Evolutionary conservation across 2,329 filamentous ascomycete species (phyloP).

Genomic region (Pseudogymnoascus sp.): DNA sequence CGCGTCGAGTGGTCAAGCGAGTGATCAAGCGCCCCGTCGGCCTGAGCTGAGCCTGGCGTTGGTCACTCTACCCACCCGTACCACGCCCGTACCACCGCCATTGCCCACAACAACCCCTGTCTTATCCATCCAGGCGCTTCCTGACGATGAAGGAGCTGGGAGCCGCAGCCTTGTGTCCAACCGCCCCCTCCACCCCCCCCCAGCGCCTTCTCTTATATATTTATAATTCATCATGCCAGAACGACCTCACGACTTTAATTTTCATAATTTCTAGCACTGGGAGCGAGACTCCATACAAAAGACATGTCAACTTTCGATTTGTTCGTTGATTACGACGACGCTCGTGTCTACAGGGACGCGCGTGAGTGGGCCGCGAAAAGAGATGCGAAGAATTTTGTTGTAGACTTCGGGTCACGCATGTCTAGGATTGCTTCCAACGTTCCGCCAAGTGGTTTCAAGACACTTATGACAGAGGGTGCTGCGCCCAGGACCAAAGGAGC

Average conservation of each 20-base stretch:
- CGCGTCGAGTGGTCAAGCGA: constrained; percentile 2
- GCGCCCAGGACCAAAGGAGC: constrained; percentile 31
- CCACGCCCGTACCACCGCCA: not conserved
- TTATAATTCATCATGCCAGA: not conserved
- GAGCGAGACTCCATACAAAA: not conserved
- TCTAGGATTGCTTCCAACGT: constrained; percentile 54
- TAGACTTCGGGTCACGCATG: constrained; percentile 55
- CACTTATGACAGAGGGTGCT: constrained; percentile 31
- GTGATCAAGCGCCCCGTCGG: not conserved
- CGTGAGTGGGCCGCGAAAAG: not conserved
- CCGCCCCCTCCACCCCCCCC: not conserved
- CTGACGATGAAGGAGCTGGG: not conserved
- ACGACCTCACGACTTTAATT: not conserved
- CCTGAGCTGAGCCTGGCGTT: not conserved
- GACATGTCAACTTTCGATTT: not conserved
- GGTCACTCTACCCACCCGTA: not conserved
- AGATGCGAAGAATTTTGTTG: constrained; percentile 51
- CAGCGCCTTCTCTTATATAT: not conserved
- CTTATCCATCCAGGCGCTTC: constrained; percentile 1
- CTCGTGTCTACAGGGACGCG: not conserved
- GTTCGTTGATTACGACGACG: not conserved
- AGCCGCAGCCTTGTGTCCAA: not conserved
- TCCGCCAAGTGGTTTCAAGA: constrained; percentile 35
- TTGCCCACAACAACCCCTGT: constrained; percentile 1
- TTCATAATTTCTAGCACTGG: not conserved